phyloP scores from a whole-genome alignment of 2,329 filamentous ascomycete genomes.

The Hymenoscyphus fructigenus region DNA sequence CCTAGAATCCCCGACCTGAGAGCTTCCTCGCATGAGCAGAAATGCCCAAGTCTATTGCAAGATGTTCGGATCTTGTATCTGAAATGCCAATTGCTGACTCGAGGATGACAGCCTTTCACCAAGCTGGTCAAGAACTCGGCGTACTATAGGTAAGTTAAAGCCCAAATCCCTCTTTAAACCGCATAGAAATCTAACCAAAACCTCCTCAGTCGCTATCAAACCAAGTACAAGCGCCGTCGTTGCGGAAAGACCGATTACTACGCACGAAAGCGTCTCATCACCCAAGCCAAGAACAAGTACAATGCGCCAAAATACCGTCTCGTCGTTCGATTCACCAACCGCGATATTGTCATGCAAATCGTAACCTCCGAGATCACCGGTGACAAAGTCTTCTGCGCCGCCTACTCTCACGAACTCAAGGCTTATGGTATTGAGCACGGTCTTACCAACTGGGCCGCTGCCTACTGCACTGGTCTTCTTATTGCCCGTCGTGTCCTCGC shows the following conservation, averaged over 20 bases:
- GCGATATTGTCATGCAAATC: constrained; percentile 98
- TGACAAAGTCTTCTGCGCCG: constrained; percentile 92
- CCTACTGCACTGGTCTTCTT: constrained; percentile 94
- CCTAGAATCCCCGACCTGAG: constrained; percentile 14
- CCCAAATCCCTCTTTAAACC: neutral
- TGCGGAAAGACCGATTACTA: constrained; percentile 99
- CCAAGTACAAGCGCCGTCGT: constrained; percentile 98
- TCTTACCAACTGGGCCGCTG: constrained; percentile 99
- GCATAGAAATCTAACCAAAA: constrained; percentile 14
- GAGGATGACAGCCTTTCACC: constrained; percentile 75
- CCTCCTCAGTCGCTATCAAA: constrained; percentile 84
- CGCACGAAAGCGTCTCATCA: constrained; percentile 98
- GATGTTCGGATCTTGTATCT: constrained; percentile 87
- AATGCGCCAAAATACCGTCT: constrained; percentile 99
- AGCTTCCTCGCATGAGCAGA: constrained; percentile 30
- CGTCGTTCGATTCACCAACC: constrained; percentile 99
- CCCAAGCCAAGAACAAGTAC: constrained; percentile 99
- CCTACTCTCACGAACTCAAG: constrained; percentile 97
- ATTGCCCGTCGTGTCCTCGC: constrained; percentile 93
- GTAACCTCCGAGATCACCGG: constrained; percentile 93
- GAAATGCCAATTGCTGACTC: constrained; percentile 99
- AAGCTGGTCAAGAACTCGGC: constrained; percentile 97
- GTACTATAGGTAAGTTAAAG: constrained; percentile 86
- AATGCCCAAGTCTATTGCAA: constrained; percentile 69
- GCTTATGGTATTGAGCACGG: constrained; percentile 97